These are phyloP conservation scores for Apiotrichum brassicae DNA, from an alignment of 1,284 basidiomycete genomes.

Conservation along the genomic window DNA sequence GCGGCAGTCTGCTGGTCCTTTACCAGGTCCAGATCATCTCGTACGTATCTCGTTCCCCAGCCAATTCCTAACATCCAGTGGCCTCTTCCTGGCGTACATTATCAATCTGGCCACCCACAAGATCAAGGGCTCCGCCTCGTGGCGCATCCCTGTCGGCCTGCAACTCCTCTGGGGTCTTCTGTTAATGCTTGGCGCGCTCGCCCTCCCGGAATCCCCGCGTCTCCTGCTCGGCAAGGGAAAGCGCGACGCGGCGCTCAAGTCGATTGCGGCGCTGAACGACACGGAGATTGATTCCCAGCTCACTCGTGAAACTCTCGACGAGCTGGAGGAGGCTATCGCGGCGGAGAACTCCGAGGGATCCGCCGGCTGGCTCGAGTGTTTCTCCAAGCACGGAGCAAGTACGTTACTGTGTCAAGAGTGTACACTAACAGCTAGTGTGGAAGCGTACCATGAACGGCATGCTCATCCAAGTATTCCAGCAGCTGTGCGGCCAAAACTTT, in stretches of 20 bases:
- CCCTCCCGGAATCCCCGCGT: constrained; percentile 63
- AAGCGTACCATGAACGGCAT: constrained; percentile 52
- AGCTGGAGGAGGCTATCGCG: constrained; percentile 54
- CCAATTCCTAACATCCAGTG: constrained; percentile 37
- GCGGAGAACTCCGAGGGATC: constrained; percentile 70
- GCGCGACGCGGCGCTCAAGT: constrained; percentile 54
- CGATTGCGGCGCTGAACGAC: constrained; percentile 62
- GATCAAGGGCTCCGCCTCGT: constrained; percentile 58
- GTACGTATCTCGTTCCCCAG: background rate
- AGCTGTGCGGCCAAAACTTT: constrained; percentile 52
- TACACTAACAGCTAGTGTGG: constrained; percentile 24
- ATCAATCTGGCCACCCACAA: constrained; percentile 63
- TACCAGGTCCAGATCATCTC: constrained; percentile 68
- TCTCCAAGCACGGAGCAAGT: constrained; percentile 48
- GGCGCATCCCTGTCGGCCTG: constrained; percentile 52
- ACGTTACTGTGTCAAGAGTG: constrained; percentile 49
- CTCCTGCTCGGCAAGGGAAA: constrained; percentile 33
- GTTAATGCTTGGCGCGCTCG: constrained; percentile 57
- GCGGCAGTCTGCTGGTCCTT: constrained; percentile 64
- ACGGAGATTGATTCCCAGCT: constrained; percentile 58
- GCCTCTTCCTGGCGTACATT: constrained; percentile 66
- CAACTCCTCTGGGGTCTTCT: constrained; percentile 32
- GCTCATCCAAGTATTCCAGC: constrained; percentile 76
- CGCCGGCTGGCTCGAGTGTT: constrained; percentile 71
- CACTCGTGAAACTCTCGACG: constrained; percentile 60